Base-by-base conservation (phyloP, 1,139 yeast genomes). In the Suhomyces chickasaworum region DNA sequence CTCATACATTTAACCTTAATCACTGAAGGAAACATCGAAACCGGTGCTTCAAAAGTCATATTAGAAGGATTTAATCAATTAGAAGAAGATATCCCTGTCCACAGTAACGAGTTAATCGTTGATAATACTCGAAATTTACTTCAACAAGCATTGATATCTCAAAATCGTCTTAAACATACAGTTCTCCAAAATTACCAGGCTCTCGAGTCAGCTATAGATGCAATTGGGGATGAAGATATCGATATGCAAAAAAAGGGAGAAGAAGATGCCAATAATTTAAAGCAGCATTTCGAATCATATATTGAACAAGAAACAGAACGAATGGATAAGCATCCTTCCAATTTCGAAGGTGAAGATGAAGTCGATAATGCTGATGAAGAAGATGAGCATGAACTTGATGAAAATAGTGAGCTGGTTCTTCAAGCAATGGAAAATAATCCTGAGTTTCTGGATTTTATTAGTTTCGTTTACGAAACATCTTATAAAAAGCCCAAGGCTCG, bases 371-470 rank as follows among this genome's bases (percentile, higher is more conserved):
- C 31, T 3, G 45, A 40, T 10, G 44, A 32, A n/a, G 41, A 37
- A 7, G 37, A 25, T 2, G 37, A 35, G 27, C 27, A 35, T 15
- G 37, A 35, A 15, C 21, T 41, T 16, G 37, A 31, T 9, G 45
- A 37, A 12, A 23, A 32, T 7, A 23, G 22, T 16, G 20, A 33
- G 5, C 33, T 15, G 35, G 8, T 38, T 2, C 10, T 43, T 4
- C 33, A 38, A 13, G 27, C 15, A 18, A 16, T 43, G 10, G 42
- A 43, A 9, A 31, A 42, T 2, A 46, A 42, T 6, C 45, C 51
- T 2, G 54, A 53, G 17, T 46, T 50, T 17, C 34, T 37, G 8
- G 59, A 56, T 31, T 52, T 56, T 33, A 45, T 41, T 7, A 52
- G 48, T 39, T 56, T 45, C 27, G 37, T 47, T 9, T 27, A 44